Conservation (phyloP, 1,139 yeast species). For the Meyerozyma sp. region DNA sequence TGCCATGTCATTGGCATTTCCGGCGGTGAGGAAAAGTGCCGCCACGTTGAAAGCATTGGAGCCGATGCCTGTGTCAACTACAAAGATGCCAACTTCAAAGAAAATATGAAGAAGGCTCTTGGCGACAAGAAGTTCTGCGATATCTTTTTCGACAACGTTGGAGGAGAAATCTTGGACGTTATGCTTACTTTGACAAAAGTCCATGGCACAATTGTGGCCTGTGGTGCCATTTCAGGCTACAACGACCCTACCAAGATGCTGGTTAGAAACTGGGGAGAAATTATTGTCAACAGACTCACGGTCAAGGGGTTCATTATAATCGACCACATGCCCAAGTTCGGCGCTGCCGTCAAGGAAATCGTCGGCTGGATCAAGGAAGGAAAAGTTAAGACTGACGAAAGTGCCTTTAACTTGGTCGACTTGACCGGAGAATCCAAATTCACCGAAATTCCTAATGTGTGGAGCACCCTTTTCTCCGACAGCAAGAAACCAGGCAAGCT, state of each 20-base stretch:
- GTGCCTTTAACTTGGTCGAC: conserved; percentile 29
- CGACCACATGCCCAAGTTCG: conserved; percentile 29
- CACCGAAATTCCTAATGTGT: conserved; percentile 34
- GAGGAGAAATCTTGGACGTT: conserved; percentile 53
- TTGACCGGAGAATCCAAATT: conserved; percentile 27
- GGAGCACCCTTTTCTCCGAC: conserved; percentile 37
- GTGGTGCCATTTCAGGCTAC: conserved; percentile 62
- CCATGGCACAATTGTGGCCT: conserved; percentile 47
- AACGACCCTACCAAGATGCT: conserved; percentile 32
- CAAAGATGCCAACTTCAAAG: conserved; percentile 28
- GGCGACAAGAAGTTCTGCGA: conserved; percentile 40
- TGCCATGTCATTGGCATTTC: conserved; percentile 27
- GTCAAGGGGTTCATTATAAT: conserved; percentile 45
- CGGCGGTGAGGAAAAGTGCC: conserved; percentile 24
- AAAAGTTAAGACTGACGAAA: conserved; percentile 25
- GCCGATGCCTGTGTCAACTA: conserved; percentile 25
- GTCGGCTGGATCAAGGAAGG: conserved; percentile 34
- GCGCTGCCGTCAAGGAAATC: conserved; percentile 31
- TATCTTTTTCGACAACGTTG: conserved; percentile 55
- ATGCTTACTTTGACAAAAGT: conserved; percentile 36
- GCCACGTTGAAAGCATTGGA: conserved; percentile 25
- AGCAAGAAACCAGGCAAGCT: conserved; percentile 27
- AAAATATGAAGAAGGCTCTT: conserved; percentile 38
- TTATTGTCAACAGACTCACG: conserved; percentile 43
- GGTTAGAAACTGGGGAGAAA: conserved; percentile 35